A percentile compares a stretch with the other conserved stretches of the same genome.
These are phyloP conservation scores for Candida alai DNA, from an alignment of 805 yeast species.

Conservation along the genomic window DNA sequence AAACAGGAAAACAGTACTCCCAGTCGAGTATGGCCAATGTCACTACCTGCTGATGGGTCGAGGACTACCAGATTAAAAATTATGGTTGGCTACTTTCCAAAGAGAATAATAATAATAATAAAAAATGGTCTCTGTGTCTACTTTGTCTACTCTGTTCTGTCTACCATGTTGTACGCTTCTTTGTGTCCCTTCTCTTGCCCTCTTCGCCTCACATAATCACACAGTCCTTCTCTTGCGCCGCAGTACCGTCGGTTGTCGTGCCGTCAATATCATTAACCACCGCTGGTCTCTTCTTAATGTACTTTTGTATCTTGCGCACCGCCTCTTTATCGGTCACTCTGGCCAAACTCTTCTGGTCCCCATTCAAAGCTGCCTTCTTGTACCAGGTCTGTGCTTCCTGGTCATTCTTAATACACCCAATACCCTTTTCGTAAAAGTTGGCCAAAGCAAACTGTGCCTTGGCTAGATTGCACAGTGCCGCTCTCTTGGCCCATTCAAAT, in stretches of 20 bases:
- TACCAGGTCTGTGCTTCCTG: conserved; percentile 72
- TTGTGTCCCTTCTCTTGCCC: too few relatives aligned
- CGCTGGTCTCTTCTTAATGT: conserved; percentile 21
- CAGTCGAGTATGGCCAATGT: too few relatives aligned
- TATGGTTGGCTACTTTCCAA: too few relatives aligned
- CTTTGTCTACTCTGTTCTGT: too few relatives aligned
- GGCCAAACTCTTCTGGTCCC: conserved; percentile 36
- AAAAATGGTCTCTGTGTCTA: too few relatives aligned
- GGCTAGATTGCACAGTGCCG: conserved; percentile 70
- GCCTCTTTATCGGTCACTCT: conserved; percentile 31
- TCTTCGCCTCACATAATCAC: conserved; percentile 37
- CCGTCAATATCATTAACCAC: conserved; percentile 3
- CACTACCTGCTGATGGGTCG: too few relatives aligned
- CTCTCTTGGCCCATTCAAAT: conserved; percentile 88
- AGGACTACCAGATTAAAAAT: too few relatives aligned
- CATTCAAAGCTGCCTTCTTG: conserved; percentile 61
- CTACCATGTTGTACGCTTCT: too few relatives aligned
- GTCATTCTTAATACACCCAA: conserved; percentile 67
- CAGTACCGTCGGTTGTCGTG: conserved; percentile 4
- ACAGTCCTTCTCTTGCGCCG: conserved; percentile 41
- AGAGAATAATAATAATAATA: too few relatives aligned
- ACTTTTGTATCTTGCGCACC: conserved; percentile 28
- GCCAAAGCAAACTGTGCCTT: conserved; percentile 87
- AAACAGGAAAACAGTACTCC: too few relatives aligned
- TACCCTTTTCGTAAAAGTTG: conserved; percentile 79